A percentile compares a stretch with the other conserved stretches of the same genome.
phyloP scores from a whole-genome alignment of 257 asterid species.

The Jaltomata sinuosa region DNA sequence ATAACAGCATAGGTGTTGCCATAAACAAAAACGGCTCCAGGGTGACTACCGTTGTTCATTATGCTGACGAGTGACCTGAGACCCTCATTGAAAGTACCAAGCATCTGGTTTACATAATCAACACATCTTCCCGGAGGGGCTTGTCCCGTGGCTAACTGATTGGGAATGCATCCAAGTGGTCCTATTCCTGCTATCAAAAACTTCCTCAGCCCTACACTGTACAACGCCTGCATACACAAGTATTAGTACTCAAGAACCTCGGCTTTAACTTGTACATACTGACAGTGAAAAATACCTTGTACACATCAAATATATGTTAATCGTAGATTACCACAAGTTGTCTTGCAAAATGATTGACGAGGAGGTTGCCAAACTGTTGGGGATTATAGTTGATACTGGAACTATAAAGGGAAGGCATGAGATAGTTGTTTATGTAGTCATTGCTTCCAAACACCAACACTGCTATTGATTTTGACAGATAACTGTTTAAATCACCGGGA shows the following conservation, averaged over 20 bases:
- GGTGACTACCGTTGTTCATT: constrained; percentile 65
- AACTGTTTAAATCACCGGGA: constrained; percentile 14
- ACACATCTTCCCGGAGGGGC: constrained; percentile 70
- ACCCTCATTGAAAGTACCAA: constrained; percentile 65
- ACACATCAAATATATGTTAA: not conserved
- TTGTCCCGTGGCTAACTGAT: constrained; percentile 60
- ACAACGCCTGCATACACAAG: constrained; percentile 29
- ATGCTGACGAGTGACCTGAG: constrained; percentile 36
- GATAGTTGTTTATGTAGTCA: constrained; percentile 94
- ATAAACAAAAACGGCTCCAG: constrained; percentile 62
- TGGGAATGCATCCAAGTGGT: constrained; percentile 90
- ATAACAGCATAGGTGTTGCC: constrained; percentile 51
- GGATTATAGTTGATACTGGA: constrained; percentile 65
- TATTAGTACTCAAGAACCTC: not conserved
- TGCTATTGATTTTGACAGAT: constrained; percentile 50
- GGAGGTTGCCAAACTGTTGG: constrained; percentile 59
- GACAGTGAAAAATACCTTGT: no score
- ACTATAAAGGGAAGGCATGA: constrained; percentile 51
- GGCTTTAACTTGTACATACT: not conserved
- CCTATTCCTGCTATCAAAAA: constrained; percentile 60
- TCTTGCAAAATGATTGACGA: constrained; percentile 60
- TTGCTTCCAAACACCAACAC: constrained; percentile 74
- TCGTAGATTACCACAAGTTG: constrained; percentile 36
- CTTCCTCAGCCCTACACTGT: constrained; percentile 67
- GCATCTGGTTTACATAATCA: constrained; percentile 67